Base-by-base conservation (phyloP, 768 basidiomycete genomes). In the Tylopilus rubrobrunneus region DNA sequence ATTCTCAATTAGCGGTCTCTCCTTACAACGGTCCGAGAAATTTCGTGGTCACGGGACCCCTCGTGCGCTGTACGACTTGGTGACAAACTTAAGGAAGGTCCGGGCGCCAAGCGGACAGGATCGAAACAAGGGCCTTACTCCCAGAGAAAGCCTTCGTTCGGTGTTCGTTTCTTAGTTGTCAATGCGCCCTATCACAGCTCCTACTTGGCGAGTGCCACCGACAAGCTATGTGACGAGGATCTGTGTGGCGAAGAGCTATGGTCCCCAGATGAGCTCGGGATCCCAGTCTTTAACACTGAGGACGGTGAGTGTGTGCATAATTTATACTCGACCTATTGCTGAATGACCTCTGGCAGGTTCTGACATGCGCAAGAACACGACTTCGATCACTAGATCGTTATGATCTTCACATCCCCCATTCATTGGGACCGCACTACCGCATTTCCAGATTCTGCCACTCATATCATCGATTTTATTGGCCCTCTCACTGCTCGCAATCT, bases 391-490 rank as follows among this genome's bases (percentile, higher is more conserved):
- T 43, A 83, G 84, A 21, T 92, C 91, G 0, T 79, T 99, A 25
- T 94, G 68, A 93, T 98, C 61, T 96, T 96, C 70, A 90, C 87
- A 1, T 79, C 78, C 29, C 89, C 92, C 12, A 94, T 99, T 60
- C 89, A 97, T 74, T 98, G 97, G 97, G 75, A 80, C 40, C 85
- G 86, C 63, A 94, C 94, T 5, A 94, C 92, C 33, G 75, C 84
- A 56, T 96, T 98, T 81, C 90, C 94, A 1, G 80, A 88, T 56
- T 80, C 86, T 9, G 92, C 94, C 0, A 98, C 95, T 5, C 97
- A 98, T 69, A 88, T 92, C 3, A 75, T 98, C 57, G 97, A 99
- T 71, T 98, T 99, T 63, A 95, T 98, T 59, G 96, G 96, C 39
- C 85, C 87, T 49, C 78, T 98, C 52, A 95, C 94, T 41, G 85